phyloP scores from a whole-genome alignment of 495 filamentous ascomycete species.

The Parachaetomium inaequale region DNA sequence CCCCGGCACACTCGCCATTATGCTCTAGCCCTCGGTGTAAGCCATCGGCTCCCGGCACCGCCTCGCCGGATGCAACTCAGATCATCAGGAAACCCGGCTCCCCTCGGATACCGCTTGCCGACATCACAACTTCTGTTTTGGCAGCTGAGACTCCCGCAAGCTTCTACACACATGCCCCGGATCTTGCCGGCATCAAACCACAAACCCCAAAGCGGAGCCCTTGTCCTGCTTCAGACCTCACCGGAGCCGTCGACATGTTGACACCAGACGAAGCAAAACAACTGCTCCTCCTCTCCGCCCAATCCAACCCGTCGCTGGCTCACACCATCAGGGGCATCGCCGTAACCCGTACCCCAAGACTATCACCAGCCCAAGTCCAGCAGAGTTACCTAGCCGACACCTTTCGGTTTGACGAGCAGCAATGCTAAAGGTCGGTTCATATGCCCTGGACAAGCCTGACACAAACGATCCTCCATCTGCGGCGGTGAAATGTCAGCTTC shows the following conservation, averaged over 20 bases:
- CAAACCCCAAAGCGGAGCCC: no score
- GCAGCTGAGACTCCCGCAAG: neutral
- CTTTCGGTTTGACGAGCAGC: neutral
- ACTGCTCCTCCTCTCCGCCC: constrained; percentile 15
- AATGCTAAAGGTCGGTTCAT: neutral
- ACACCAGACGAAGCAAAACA: constrained; percentile 11
- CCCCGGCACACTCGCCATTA: neutral
- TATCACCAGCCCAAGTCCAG: neutral
- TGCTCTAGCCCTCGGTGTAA: neutral
- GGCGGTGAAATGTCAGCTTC: no score
- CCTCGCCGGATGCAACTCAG: neutral
- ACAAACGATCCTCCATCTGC: neutral
- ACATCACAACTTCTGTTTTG: constrained; percentile 12
- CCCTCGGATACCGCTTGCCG: constrained; percentile 17
- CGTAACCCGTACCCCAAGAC: neutral
- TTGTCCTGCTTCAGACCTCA: neutral
- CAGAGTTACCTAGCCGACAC: neutral
- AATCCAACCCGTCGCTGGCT: constrained; percentile 12
- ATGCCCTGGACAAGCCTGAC: no score
- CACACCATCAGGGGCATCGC: constrained; percentile 11
- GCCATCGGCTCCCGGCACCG: neutral
- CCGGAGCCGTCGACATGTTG: constrained; percentile 8
- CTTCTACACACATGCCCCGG: neutral
- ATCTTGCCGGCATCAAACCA: neutral
- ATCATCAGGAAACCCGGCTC: neutral